These are phyloP conservation scores for Vitellaria paradoxa DNA, from an alignment of 179 eudicot genomes.

Conservation along the genomic window DNA sequence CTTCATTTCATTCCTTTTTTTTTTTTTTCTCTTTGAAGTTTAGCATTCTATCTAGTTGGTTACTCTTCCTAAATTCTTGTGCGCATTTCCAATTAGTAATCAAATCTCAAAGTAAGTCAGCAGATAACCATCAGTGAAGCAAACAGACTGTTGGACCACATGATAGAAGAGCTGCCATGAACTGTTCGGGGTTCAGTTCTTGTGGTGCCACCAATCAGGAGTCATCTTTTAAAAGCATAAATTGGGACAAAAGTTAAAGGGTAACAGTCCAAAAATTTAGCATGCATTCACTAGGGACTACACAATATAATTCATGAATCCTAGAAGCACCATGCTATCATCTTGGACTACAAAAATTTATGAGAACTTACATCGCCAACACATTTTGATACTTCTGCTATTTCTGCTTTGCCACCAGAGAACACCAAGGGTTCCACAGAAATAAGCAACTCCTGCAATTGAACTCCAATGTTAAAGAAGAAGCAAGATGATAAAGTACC, in stretches of 20 bases:
- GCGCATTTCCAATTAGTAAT: background rate
- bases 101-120: background rate
- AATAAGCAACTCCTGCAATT: constrained; percentile 74
- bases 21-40: background rate
- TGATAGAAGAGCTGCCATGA: background rate
- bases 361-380: constrained; percentile 80
- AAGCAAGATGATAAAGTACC: constrained; percentile 1
- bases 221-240: background rate
- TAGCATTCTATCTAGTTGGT: background rate
- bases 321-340: background rate
- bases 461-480: constrained; percentile 4
- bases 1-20: background rate
- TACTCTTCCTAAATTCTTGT: background rate
- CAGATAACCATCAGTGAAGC: background rate
- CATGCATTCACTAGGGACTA: background rate
- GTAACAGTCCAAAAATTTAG: background rate
- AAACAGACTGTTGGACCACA: background rate
- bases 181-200: background rate
- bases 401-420: constrained; percentile 80
- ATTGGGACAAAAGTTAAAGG: background rate
- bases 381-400: constrained; percentile 79
- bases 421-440: constrained; percentile 67
- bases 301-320: background rate
- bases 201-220: background rate
- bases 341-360: background rate